phyloP scores from a whole-genome alignment of 768 basidiomycete genomes.

The Boletus bicolor region DNA sequence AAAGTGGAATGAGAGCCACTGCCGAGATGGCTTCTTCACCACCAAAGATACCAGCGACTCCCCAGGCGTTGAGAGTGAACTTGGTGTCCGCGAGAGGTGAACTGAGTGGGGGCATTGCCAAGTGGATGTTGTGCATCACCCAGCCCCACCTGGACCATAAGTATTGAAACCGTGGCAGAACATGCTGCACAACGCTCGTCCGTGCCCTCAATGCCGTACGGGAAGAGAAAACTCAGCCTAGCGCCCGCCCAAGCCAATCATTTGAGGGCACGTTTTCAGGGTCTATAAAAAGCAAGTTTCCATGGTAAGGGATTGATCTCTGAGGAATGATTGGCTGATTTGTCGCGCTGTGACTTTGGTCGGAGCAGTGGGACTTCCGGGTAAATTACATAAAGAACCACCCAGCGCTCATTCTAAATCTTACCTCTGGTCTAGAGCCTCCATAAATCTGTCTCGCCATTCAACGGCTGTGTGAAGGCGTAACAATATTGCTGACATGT shows the following conservation, averaged over 20 bases:
- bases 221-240: background rate
- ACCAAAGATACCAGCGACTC: conserved; percentile 35
- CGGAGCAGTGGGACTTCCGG: no score
- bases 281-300: background rate
- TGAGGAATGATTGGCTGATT: background rate
- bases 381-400: background rate
- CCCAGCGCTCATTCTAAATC: background rate
- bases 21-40: conserved; percentile 33
- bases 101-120: conserved; percentile 14
- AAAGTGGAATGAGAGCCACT: conserved; percentile 30
- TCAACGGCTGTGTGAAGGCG: background rate
- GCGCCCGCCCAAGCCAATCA: background rate
- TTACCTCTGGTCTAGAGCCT: no score
- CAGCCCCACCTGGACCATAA: background rate
- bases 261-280: conserved; percentile 2
- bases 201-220: background rate
- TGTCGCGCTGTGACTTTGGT: background rate
- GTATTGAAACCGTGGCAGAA: background rate
- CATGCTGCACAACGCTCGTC: background rate
- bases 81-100: conserved; percentile 5
- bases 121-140: background rate
- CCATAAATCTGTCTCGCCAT: no score
- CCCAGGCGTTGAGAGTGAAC: conserved; percentile 27
- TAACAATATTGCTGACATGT: no score
- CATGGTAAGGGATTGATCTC: background rate